Conservation (phyloP, 257 asterid species). For the Ilex asprella region DNA sequence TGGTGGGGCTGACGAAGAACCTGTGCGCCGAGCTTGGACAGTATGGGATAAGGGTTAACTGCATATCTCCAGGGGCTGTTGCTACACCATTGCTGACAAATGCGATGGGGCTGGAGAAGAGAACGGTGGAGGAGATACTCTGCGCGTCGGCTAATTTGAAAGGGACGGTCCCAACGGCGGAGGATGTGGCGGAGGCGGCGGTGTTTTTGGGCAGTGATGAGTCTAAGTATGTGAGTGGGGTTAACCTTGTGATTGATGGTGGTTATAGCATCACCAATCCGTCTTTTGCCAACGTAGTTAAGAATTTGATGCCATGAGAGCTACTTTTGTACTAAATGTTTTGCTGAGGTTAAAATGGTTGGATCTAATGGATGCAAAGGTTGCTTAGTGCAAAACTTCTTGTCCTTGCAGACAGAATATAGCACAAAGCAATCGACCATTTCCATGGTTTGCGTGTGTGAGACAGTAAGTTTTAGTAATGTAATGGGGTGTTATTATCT, state of each 20-base stretch:
- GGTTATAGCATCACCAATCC: constrained; percentile 66
- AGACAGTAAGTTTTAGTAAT: too few species aligned
- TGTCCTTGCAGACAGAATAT: too few species aligned
- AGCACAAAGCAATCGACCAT: too few species aligned
- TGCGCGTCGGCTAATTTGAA: constrained; percentile 51
- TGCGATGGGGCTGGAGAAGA: constrained; percentile 39
- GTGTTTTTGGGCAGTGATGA: constrained; percentile 57
- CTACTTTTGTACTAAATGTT: too few species aligned
- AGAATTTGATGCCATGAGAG: constrained; percentile 1
- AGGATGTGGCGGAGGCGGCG: constrained; percentile 88
- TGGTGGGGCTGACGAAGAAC: constrained; percentile 63
- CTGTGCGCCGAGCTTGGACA: constrained; percentile 66
- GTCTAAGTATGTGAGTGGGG: constrained; percentile 56
- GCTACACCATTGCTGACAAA: constrained; percentile 52
- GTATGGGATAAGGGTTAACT: constrained; percentile 60
- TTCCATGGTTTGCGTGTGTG: too few species aligned
- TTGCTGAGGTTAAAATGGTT: too few species aligned
- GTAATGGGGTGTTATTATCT: too few species aligned
- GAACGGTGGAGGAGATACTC: constrained; percentile 42
- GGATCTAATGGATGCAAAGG: too few species aligned
- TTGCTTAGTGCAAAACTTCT: too few species aligned
- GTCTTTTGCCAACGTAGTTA: constrained; percentile 32
- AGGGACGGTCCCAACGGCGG: constrained; percentile 47
- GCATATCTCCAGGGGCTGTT: constrained; percentile 71
- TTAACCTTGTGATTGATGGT: constrained; percentile 69